phyloP scores from a whole-genome alignment of 176 grass and related monocot species.

The Carex pumila region DNA sequence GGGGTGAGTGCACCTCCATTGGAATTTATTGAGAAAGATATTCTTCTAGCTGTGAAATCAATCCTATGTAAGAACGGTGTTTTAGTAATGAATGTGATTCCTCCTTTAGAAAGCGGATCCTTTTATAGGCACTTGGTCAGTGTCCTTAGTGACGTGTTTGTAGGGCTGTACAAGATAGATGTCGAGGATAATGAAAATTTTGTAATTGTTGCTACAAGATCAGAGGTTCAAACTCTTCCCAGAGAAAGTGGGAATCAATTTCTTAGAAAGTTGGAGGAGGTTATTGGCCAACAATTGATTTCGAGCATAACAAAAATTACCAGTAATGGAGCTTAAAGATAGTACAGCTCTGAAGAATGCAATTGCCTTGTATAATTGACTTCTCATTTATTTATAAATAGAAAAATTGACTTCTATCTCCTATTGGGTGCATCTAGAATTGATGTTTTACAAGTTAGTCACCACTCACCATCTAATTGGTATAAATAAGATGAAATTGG shows the following conservation, averaged over 20 bases:
- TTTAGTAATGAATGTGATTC: slow-evolving; percentile 73
- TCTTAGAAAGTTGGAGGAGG: slow-evolving; percentile 31
- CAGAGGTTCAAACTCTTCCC: slow-evolving; percentile 10
- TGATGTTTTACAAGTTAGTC: not conserved
- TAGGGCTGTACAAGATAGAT: slow-evolving; percentile 64
- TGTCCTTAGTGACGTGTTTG: slow-evolving; percentile 38
- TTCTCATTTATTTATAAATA: not conserved
- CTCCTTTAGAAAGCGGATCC: slow-evolving; percentile 37
- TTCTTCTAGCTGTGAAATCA: slow-evolving; percentile 35
- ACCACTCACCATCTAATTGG: not conserved
- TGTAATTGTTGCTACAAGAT: slow-evolving; percentile 44
- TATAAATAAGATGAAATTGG: not conserved
- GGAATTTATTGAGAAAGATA: slow-evolving; percentile 38
- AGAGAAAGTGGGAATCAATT: slow-evolving; percentile 7
- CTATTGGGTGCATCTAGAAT: not conserved
- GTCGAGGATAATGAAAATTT: slow-evolving; percentile 65
- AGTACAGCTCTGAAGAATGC: too few relatives aligned
- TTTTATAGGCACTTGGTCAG: slow-evolving; percentile 51
- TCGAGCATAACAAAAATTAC: slow-evolving; percentile 37
- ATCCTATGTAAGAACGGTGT: slow-evolving; percentile 43
- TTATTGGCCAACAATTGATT: slow-evolving; percentile 33
- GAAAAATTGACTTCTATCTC: not conserved
- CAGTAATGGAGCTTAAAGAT: not conserved
- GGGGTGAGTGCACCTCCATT: slow-evolving; percentile 60
- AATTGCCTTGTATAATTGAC: not conserved